Conservation (phyloP, 1,284 basidiomycete species). For the Ustilago tritici region DNA sequence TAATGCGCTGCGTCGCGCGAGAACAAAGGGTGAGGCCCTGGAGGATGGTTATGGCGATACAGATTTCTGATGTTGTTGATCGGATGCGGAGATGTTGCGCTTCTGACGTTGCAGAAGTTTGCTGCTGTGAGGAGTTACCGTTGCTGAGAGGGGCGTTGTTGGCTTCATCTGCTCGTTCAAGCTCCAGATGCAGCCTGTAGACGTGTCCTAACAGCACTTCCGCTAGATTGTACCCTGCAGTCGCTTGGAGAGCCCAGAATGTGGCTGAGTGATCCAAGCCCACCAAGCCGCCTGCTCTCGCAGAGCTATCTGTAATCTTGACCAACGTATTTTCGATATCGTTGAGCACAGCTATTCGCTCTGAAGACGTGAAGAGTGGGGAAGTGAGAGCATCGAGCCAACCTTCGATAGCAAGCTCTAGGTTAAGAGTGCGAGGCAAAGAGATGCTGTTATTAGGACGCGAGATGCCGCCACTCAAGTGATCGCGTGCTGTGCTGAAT, state of each 20-base stretch:
- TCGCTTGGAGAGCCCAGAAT: constrained; percentile 43
- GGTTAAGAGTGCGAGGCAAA: constrained; percentile 16
- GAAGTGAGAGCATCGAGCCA: constrained; percentile 43
- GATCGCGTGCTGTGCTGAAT: constrained; percentile 16
- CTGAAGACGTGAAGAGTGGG: constrained; percentile 32
- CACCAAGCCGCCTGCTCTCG: background rate
- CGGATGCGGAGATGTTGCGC: constrained; percentile 25
- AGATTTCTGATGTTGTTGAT: constrained; percentile 26
- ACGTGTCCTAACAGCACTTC: constrained; percentile 38
- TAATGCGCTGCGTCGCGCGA: constrained; percentile 28
- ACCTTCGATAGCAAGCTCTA: constrained; percentile 25
- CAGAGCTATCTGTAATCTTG: constrained; percentile 14
- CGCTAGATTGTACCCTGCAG: constrained; percentile 36
- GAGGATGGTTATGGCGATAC: constrained; percentile 45
- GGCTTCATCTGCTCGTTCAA: constrained; percentile 30
- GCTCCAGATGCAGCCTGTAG: constrained; percentile 34
- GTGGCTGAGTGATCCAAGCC: constrained; percentile 20
- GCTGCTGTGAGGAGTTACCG: constrained; percentile 2
- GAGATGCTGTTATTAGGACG: constrained; percentile 37
- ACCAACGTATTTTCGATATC: constrained; percentile 41
- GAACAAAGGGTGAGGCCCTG: constrained; percentile 49
- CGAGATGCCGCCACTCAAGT: constrained; percentile 29
- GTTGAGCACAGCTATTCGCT: constrained; percentile 37
- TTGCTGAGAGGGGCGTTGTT: background rate
- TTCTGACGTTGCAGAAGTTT: constrained; percentile 6